A percentile compares a stretch with the other conserved stretches of the same genome.
Conservation (phyloP, 2,329 filamentous ascomycete genomes). For the Alternaria angustiovoidea region DNA sequence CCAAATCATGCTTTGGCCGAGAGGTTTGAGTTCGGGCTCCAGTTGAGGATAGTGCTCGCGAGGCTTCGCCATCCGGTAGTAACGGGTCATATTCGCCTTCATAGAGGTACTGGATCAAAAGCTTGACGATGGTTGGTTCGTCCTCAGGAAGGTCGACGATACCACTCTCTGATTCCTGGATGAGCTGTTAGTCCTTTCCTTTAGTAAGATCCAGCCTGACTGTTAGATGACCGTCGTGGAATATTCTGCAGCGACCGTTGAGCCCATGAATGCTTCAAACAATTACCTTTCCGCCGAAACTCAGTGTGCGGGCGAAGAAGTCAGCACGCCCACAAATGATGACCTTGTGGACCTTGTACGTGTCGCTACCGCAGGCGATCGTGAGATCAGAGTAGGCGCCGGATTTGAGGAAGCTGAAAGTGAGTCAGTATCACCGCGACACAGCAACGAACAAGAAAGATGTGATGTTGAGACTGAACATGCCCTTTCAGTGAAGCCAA, state of each 20-base stretch:
- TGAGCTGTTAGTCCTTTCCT: no score
- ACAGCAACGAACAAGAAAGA: accelerated
- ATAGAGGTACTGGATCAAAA: not conserved
- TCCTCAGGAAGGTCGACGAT: not conserved
- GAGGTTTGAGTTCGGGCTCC: no score
- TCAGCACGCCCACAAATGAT: not conserved
- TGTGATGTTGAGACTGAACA: not conserved
- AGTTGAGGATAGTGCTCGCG: no score
- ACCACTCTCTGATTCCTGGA: not conserved
- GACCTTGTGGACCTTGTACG: not conserved
- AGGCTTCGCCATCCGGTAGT: not conserved
- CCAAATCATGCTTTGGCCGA: no score
- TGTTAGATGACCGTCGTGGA: no score
- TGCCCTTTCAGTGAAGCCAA: not conserved
- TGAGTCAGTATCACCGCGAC: accelerated
- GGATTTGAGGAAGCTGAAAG: not conserved
- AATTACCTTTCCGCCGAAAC: not conserved
- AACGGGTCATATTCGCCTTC: not conserved
- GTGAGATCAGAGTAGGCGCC: not conserved
- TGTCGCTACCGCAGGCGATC: not conserved
- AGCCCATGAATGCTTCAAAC: no score
- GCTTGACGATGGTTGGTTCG: not conserved
- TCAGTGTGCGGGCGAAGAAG: not conserved
- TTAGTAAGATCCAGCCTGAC: no score
- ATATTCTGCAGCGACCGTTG: no score